Percentiles rank a stretch among this genome's conserved stretches.
Conservation (phyloP, 495 filamentous ascomycete species). For the Aeminium ludgeri region DNA sequence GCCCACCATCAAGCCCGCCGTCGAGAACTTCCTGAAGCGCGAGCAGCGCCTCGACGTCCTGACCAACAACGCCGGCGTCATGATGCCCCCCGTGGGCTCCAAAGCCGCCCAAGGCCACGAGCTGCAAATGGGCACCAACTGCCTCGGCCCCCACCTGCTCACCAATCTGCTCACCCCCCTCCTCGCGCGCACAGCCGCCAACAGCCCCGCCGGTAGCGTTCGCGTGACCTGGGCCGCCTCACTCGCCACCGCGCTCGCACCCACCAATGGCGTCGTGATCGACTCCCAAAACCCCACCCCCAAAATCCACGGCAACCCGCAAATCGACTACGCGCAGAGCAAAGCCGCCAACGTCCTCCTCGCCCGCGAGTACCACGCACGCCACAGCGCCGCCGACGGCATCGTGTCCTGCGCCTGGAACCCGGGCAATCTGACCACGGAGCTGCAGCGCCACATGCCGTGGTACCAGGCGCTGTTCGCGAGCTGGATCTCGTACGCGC, state of each 20-base stretch:
- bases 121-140: constrained; percentile 31
- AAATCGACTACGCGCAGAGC: constrained; percentile 24
- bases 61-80: constrained; percentile 35
- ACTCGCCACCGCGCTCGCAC: constrained; percentile 13
- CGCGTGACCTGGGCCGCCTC: constrained; percentile 27
- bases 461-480: not conserved
- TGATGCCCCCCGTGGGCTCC: constrained; percentile 24
- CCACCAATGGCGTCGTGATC: constrained; percentile 19
- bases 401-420: constrained; percentile 22
- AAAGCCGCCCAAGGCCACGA: constrained; percentile 26
- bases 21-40: constrained; percentile 24
- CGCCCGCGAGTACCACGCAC: constrained; percentile 23
- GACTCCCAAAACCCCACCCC: constrained; percentile 13
- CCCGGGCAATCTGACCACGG: constrained; percentile 26
- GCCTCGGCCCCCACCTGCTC: constrained; percentile 31
- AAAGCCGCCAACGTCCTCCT: constrained; percentile 30
- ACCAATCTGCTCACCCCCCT: constrained; percentile 31
- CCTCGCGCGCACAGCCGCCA: constrained; percentile 24
- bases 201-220: constrained; percentile 16
- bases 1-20: constrained; percentile 28
- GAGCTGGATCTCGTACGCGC: constrained; percentile 7
- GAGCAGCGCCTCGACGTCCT: constrained; percentile 33
- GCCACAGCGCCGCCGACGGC: constrained; percentile 16
- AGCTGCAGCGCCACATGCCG: constrained; percentile 19
- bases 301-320: not conserved